Percentiles rank a stretch among this genome's conserved stretches.
Evolutionary conservation across 352 stramenopile genomes (phyloP).

Genomic region (Phytophthora sansomeana): DNA sequence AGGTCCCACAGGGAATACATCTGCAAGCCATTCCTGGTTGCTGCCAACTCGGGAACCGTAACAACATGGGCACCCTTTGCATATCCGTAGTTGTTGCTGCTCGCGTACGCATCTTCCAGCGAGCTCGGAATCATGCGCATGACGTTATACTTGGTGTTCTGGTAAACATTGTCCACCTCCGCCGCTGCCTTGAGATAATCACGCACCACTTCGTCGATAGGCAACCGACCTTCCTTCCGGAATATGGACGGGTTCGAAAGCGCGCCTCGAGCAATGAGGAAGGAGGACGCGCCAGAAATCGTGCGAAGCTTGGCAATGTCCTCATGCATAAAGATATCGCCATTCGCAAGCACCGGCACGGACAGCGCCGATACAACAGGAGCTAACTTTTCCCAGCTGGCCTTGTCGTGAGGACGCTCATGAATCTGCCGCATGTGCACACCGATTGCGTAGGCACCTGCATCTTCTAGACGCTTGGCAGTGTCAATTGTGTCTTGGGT

Average conservation of each 20-base stretch:
- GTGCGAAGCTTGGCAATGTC: slow-evolving; percentile 70
- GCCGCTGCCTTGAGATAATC: slow-evolving; percentile 80
- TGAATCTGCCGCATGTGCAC: slow-evolving; percentile 75
- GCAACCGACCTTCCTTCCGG: slow-evolving; percentile 68
- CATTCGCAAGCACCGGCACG: slow-evolving; percentile 89
- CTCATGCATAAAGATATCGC: slow-evolving; percentile 85
- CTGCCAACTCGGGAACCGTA: slow-evolving; percentile 65
- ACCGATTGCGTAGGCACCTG: slow-evolving; percentile 72
- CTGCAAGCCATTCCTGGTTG: slow-evolving; percentile 67
- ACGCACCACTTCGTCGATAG: slow-evolving; percentile 64
- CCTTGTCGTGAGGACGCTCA: slow-evolving; percentile 70
- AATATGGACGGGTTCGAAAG: slow-evolving; percentile 89
- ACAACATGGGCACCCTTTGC: slow-evolving; percentile 35
- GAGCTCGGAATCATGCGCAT: slow-evolving; percentile 85
- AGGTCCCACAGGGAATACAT: slow-evolving; percentile 84
- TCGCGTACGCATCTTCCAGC: slow-evolving; percentile 49
- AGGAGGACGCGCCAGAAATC: slow-evolving; percentile 73
- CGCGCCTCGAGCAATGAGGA: slow-evolving; percentile 86
- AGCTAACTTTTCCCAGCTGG: slow-evolving; percentile 75
- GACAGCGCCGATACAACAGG: slow-evolving; percentile 74
- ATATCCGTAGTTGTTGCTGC: slow-evolving; percentile 38
- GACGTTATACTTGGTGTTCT: slow-evolving; percentile 94
- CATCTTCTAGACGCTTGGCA: slow-evolving; percentile 66
- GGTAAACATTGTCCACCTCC: slow-evolving; percentile 88
- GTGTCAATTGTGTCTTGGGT: slow-evolving; percentile 76